A percentile compares a stretch with the other conserved stretches of the same genome.
Evolutionary conservation across 495 filamentous ascomycete genomes (phyloP).

Genomic region (Neurospora cerealis): DNA sequence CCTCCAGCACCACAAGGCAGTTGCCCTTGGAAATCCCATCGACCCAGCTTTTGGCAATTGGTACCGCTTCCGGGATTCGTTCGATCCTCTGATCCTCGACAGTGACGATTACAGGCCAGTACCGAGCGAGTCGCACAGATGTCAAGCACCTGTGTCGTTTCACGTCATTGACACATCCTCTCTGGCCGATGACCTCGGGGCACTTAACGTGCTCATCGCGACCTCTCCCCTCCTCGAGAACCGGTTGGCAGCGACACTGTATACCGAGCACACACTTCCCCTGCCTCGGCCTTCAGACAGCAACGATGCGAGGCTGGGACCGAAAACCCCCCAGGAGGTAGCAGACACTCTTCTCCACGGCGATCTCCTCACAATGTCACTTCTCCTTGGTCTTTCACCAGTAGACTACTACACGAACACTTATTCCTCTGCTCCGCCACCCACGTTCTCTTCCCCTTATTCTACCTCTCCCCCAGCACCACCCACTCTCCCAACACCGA

Average conservation of each 20-base stretch:
- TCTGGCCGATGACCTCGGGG: slow-evolving; percentile 9
- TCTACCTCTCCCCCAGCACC: background rate
- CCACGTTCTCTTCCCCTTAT: background rate
- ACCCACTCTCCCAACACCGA: background rate
- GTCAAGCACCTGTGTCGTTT: slow-evolving; percentile 10
- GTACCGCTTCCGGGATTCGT: slow-evolving; percentile 1
- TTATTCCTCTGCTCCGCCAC: background rate
- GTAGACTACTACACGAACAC: slow-evolving; percentile 22
- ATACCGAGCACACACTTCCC: slow-evolving; percentile 7
- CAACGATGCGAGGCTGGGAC: background rate
- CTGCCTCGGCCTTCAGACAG: background rate
- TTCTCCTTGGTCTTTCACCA: slow-evolving; percentile 16
- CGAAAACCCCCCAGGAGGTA: background rate
- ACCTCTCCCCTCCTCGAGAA: slow-evolving; percentile 13
- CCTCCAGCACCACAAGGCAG: slow-evolving; percentile 10
- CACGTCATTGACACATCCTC: slow-evolving; percentile 22
- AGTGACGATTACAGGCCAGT: slow-evolving; percentile 1
- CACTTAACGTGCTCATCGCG: slow-evolving; percentile 17
- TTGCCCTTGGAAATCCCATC: background rate
- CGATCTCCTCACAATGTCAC: slow-evolving; percentile 10
- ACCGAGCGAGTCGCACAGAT: background rate
- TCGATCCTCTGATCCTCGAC: slow-evolving; percentile 9
- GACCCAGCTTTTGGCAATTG: background rate
- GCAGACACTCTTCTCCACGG: slow-evolving; percentile 14
- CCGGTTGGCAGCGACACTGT: slow-evolving; percentile 12